Conservation (phyloP, 2,329 filamentous ascomycete species). For the Gyromitra esculenta region DNA sequence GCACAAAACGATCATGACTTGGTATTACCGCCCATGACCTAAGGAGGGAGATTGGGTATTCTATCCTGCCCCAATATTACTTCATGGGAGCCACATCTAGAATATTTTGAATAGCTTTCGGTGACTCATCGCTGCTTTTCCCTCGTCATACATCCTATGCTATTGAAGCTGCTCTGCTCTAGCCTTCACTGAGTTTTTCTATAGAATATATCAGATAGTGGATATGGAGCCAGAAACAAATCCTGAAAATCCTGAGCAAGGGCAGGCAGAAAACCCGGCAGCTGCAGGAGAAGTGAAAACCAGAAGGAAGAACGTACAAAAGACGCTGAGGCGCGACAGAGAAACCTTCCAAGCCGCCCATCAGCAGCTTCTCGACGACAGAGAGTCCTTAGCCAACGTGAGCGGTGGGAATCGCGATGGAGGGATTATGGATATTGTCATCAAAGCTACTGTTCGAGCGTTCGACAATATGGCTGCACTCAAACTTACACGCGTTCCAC, state of each 20-base stretch:
- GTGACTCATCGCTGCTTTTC: neutral
- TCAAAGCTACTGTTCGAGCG: neutral
- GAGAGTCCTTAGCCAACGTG: neutral
- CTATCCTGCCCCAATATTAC: neutral
- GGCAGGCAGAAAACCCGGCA: neutral
- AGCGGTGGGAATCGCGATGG: neutral
- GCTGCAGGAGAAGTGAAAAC: neutral
- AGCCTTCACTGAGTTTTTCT: neutral
- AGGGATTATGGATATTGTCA: neutral
- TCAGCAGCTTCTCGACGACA: neutral
- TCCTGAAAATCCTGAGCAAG: no score
- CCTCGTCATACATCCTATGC: neutral
- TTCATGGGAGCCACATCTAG: neutral
- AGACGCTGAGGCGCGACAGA: neutral
- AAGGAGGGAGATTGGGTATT: neutral
- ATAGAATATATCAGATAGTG: neutral
- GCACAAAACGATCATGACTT: neutral
- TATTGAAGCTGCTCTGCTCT: neutral
- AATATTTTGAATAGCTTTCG: neutral
- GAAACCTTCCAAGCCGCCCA: neutral
- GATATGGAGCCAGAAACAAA: neutral
- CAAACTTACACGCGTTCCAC: neutral
- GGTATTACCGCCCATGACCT: neutral
- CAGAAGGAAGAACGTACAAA: slow-evolving; percentile 4
- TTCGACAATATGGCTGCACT: slow-evolving; percentile 4